These are phyloP conservation scores for Vicia faba DNA, from an alignment of 306 rosid species.

Conservation along the genomic window DNA sequence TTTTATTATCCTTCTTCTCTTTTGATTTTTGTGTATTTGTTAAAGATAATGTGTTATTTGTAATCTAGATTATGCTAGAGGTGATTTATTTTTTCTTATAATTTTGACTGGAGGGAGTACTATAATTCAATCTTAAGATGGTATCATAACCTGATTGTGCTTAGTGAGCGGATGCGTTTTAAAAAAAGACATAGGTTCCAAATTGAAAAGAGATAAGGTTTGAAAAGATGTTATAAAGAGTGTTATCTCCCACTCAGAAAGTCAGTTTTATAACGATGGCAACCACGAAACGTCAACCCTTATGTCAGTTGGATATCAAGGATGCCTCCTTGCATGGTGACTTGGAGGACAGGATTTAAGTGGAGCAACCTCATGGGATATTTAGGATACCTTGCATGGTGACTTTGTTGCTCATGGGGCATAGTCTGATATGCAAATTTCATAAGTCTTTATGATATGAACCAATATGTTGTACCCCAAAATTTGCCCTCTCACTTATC, in stretches of 20 bases:
- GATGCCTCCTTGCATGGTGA: background rate
- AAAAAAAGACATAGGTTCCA: background rate
- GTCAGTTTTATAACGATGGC: background rate
- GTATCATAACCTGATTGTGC: background rate
- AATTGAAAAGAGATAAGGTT: background rate
- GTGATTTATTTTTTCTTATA: too few relatives aligned
- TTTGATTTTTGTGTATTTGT: too few relatives aligned
- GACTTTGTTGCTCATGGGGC: background rate
- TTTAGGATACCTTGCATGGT: too few relatives aligned
- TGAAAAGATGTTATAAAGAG: too few relatives aligned
- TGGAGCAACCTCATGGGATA: background rate
- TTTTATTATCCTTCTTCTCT: too few relatives aligned
- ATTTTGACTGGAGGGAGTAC: too few relatives aligned
- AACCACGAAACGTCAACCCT: background rate
- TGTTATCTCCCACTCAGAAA: too few relatives aligned
- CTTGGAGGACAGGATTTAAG: background rate
- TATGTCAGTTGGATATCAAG: background rate
- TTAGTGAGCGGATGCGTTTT: too few relatives aligned
- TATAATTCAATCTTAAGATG: background rate
- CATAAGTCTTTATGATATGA: background rate
- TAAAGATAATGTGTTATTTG: too few relatives aligned
- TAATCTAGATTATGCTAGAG: too few relatives aligned
- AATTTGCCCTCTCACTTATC: too few relatives aligned
- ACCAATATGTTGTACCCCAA: too few relatives aligned
- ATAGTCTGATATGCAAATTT: background rate